Conservation (phyloP, 2,329 filamentous ascomycete genomes). For the Elsinoe australis region DNA sequence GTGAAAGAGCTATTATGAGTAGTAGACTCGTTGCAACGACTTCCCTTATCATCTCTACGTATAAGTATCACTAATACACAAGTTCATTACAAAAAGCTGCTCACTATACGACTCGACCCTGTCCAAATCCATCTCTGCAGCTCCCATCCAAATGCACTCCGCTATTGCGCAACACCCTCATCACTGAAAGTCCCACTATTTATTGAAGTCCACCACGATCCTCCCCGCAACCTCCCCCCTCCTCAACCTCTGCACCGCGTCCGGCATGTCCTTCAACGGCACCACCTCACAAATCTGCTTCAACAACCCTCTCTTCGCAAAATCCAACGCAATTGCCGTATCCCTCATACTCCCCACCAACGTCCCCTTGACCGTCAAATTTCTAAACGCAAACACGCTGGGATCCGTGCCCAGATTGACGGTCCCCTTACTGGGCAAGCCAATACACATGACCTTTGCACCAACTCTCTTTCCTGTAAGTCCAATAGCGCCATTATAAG, state of each 20-base stretch:
- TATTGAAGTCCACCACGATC: constrained; percentile 44
- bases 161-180: too few relatives aligned
- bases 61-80: too few relatives aligned
- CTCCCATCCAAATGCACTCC: too few relatives aligned
- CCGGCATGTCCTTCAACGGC: constrained; percentile 36
- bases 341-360: constrained; percentile 44
- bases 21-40: too few relatives aligned
- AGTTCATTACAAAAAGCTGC: too few relatives aligned
- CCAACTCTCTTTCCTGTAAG: constrained; percentile 44
- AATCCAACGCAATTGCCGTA: constrained; percentile 41
- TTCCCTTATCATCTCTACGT: too few relatives aligned
- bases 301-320: constrained; percentile 44
- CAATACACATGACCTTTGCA: constrained; percentile 46
- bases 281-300: constrained; percentile 40
- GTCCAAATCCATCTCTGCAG: too few relatives aligned
- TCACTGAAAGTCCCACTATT: too few relatives aligned
- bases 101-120: too few relatives aligned
- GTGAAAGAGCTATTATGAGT: too few relatives aligned
- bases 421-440: constrained; percentile 31
- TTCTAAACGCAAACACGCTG: constrained; percentile 31
- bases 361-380: constrained; percentile 31
- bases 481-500: constrained; percentile 35
- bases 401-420: constrained; percentile 32
- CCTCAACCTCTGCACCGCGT: constrained; percentile 40
- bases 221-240: constrained; percentile 41